Evolutionary conservation across 78 protist species (phyloP), one percentile per base, ranked within the genome.

Genomic region (Planoprotostelium fungivorum): DNA sequence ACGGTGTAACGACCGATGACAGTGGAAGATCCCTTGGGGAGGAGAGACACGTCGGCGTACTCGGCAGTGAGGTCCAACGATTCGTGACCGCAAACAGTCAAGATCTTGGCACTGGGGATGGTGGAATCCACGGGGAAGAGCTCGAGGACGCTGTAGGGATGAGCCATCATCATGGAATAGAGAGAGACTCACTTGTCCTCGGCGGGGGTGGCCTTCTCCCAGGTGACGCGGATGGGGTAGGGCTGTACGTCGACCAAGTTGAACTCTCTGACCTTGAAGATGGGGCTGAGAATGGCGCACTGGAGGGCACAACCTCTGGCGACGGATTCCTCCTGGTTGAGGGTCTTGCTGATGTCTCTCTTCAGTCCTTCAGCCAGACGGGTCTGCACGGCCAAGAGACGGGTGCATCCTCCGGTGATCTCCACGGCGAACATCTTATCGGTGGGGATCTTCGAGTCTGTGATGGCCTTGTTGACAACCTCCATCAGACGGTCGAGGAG

Each of bases 261-360:
- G 83, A 94, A 97, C 51, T 96, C 98, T 51, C 97, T 95, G 38
- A 98, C 98, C 38, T 91, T 87, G 96, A 97, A 97, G 23, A 88
- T 63, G 37, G 98, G 98, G 29, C 93, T 84, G 87, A 98, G 88
- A 92, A 96, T 96, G 86, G 99, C 99, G 88, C 95, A 94, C 87
- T 89, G 93, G 73, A 97, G 94, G 28, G 98, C 98, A 86, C 97
- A 94, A 38, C 99, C 99, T 63, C 97, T 89, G 87, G 98, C 91
- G 34, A 97, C 95, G 0, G 97, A 88, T 94, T 98, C 99, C 73
- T 97, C 98, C 38, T 89, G 85, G 92, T 98, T 98, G 90, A 97
- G 97, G 87, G 95, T 90, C 84, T 87, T 89, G 34, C 38, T 63
- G 35, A 88, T 86, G 9, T 95, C 92, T 83, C 89, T 63, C 37